Evolutionary conservation across 2,329 filamentous ascomycete species (phyloP), one percentile per base, ranked within the genome.

Genomic region (Aspergillus ruber): DNA sequence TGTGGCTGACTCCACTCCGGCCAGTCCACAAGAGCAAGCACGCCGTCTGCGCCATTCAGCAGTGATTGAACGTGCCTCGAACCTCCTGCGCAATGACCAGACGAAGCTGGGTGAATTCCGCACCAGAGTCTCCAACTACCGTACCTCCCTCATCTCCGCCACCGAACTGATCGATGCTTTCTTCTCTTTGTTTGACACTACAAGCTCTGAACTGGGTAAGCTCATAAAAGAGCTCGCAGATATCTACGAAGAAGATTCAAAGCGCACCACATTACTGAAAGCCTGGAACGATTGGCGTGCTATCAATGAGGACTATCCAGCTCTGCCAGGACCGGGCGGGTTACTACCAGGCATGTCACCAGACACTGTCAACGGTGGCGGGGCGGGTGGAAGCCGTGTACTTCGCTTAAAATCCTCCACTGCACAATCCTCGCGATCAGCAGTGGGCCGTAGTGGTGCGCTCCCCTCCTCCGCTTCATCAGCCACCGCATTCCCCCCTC

Each of bases 211-310:
- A 23, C 75, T 98, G 0, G 90, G 90, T 12, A 96, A 90, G 21
- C 78, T 98, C 1, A 80, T 97, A 52, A 87, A 91, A 51, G 93
- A 98, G 64, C 80, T 96, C 3, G 87, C 91, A 4, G 91, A 97
- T 45, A 82, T 98, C 9, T 97, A 93, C 58, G 91, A 98, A 57
- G 85, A 94, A 56, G 78, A 85, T 43, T 64, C 68, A 15, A 95
- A 95, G 64, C 82, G 82, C 1, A 83, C 85, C 45, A 77, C 74
- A 0, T 73, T 98, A 3, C 80, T 90, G 21, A 85, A 85, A 59
- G 88, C 90, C 1, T 96, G 91, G 90, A 88, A 89, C 57, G 88
- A 95, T 68, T 96, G 91, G 88, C 88, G 88, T 42, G 90, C 90
- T 33, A 93, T 95, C 70, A 94, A 95, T 56, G 90, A 96, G 68